Base-by-base conservation (phyloP, 768 basidiomycete species). In the Phanerochaete carnosa region DNA sequence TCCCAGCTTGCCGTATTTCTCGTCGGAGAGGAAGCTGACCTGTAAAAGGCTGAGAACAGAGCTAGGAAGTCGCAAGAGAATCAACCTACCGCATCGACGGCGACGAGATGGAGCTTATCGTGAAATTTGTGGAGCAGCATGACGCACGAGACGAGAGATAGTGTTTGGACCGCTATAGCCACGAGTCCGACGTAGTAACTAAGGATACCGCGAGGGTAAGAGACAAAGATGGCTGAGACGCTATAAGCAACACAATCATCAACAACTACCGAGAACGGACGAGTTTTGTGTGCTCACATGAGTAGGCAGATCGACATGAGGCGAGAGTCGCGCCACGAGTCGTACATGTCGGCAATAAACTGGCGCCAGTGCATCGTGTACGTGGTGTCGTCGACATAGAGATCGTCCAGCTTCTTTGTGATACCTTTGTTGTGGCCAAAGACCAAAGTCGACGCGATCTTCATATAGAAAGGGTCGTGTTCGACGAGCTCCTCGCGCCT, bases 321-420 rank as follows among this genome's bases (percentile, higher is more conserved):
- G 1, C 58, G 63, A 11, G 52, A 16, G 5, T 69, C 60, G 2
- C 61, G 46, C 70, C 71, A 72, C 1, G 64, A 62, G 2, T 58
- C 33, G 35, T 64, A 15, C 47, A 55, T 37, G 3, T 45, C 47
- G 7, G 22, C n/a, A 12, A 64, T 61, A 46, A 66, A 72, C 8
- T 59, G 59, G 16, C 59, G 57, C 70, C 71, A 72, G 37, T 66
- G 65, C 35, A 66, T 63, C 5, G 56, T 58, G 51, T 67, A 70
- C 5, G 64, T 64, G 19, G 68, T 50, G 6, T 66, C 58, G 55
- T 72, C 69, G 19, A 65, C 62, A 52, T 64, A 67, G 6, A 70
- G 50, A 37, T 45, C 39, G 8, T 64, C 60, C 12, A 73, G 58
- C 16, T 64, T 60, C 22, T 55, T 51, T 12, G 53, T 23, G 11